These are phyloP conservation scores for Tulasnella calospora DNA, from an alignment of 768 basidiomycete genomes.

Conservation along the genomic window DNA sequence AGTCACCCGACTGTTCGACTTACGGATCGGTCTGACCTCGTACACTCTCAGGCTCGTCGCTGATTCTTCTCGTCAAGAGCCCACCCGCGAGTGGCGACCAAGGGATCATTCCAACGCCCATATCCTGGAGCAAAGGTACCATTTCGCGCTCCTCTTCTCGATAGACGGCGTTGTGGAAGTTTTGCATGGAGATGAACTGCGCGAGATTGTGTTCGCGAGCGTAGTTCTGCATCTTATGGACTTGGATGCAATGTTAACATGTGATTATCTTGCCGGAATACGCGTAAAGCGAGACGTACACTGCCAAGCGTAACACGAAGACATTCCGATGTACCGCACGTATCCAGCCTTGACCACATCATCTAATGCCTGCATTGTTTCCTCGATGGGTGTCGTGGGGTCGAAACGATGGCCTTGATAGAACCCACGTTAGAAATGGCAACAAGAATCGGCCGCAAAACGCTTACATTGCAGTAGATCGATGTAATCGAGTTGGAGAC, in stretches of 20 bases:
- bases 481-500: slow-evolving; percentile 46
- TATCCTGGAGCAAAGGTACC: slow-evolving; percentile 26
- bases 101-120: slow-evolving; percentile 28
- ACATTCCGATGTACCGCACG: slow-evolving; percentile 45
- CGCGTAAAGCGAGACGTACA: slow-evolving; percentile 6
- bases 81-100: slow-evolving; percentile 30
- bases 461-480: slow-evolving; percentile 44
- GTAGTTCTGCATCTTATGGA: slow-evolving; percentile 25
- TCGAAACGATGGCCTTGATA: slow-evolving; percentile 39
- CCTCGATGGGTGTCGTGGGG: slow-evolving; percentile 39
- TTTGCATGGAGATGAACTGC: slow-evolving; percentile 23
- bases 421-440: slow-evolving; percentile 7
- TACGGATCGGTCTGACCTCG: background rate
- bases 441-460: background rate
- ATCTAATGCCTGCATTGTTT: slow-evolving; percentile 47
- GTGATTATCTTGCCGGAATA: background rate
- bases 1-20: background rate
- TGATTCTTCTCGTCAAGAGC: slow-evolving; percentile 22
- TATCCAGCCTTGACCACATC: slow-evolving; percentile 40
- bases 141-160: slow-evolving; percentile 32
- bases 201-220: slow-evolving; percentile 16
- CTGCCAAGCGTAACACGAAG: slow-evolving; percentile 37
- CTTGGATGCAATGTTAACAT: background rate
- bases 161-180: slow-evolving; percentile 26
- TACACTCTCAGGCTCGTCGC: background rate